Evolutionary conservation across 805 yeast species (phyloP).

Genomic region (Komagataella mondaviorum): DNA sequence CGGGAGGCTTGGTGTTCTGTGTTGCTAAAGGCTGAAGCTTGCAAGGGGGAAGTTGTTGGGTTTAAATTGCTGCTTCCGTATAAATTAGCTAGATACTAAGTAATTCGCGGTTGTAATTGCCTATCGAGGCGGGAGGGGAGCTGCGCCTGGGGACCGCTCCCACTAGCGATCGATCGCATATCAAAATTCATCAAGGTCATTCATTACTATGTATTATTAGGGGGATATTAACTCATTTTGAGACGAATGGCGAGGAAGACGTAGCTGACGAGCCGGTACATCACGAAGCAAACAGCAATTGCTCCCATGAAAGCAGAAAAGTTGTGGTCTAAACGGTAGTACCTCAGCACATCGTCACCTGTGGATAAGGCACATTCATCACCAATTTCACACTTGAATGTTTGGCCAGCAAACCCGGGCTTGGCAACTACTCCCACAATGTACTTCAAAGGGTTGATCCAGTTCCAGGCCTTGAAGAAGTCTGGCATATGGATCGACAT

Average conservation of each 20-base stretch:
- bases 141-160: too few relatives aligned
- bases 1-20: background rate
- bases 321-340: constrained; percentile 25
- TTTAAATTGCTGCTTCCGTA: background rate
- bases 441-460: constrained; percentile 55
- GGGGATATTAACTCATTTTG: background rate
- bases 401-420: constrained; percentile 34
- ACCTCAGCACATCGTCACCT: constrained; percentile 36
- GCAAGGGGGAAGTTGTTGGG: background rate
- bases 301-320: constrained; percentile 19
- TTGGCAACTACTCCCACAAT: constrained; percentile 41
- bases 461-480: constrained; percentile 51
- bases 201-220: too few relatives aligned
- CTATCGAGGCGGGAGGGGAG: too few relatives aligned
- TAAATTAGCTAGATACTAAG: too few relatives aligned
- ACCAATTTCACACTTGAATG: constrained; percentile 27
- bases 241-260: background rate
- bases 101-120: background rate
- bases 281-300: constrained; percentile 17
- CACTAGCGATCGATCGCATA: too few relatives aligned
- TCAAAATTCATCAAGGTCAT: too few relatives aligned
- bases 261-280: constrained; percentile 20
- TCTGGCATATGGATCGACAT: constrained; percentile 59
- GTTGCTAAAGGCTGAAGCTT: background rate
- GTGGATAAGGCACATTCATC: constrained; percentile 29